A percentile compares a stretch with the other conserved stretches of the same genome.
phyloP scores from a whole-genome alignment of 2,329 filamentous ascomycete genomes.

The Thielaviopsis populi region DNA sequence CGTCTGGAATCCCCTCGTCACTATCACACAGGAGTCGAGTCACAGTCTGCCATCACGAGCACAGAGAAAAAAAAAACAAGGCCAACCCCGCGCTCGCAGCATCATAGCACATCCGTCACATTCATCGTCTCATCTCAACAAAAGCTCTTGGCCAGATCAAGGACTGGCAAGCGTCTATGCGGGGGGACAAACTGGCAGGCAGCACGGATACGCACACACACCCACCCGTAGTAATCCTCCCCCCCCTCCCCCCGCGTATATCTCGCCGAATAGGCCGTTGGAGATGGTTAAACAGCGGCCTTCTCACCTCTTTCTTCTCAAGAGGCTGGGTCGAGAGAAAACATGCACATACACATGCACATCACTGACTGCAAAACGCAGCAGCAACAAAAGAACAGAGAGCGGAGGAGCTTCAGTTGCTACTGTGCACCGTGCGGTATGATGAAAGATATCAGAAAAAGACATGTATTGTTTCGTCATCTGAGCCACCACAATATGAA shows the following conservation, averaged over 20 bases:
- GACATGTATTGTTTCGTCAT: neutral
- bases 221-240: no score
- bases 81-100: no score
- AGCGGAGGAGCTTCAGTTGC: neutral
- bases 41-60: neutral
- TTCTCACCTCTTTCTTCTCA: neutral
- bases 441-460: neutral
- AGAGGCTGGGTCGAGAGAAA: neutral
- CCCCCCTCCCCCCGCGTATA: neutral
- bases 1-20: neutral
- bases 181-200: neutral
- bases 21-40: neutral
- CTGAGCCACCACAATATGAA: neutral
- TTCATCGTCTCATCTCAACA: neutral
- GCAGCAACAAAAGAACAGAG: no score
- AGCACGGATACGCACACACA: neutral
- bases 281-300: neutral
- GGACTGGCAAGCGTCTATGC: neutral
- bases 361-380: no score
- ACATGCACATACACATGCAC: no score
- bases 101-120: no score
- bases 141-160: neutral
- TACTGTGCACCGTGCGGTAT: neutral
- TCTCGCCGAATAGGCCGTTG: neutral
- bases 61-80: no score